Percentiles rank a stretch among this genome's conserved stretches.
Evolutionary conservation across 2,329 filamentous ascomycete genomes (phyloP).

Genomic region (Cladosporium oxysporum): DNA sequence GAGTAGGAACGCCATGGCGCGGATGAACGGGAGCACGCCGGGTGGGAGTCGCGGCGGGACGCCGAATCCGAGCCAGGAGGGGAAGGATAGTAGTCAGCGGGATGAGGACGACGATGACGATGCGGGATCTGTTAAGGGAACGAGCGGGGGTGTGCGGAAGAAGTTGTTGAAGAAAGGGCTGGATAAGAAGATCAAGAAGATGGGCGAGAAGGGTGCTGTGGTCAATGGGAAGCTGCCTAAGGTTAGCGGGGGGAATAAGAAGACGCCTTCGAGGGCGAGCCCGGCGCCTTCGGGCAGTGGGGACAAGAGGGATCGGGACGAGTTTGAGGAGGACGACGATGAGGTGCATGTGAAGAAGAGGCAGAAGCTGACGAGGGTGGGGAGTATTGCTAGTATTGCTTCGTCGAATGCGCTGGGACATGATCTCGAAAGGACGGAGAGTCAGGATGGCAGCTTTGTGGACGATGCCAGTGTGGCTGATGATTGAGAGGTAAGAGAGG

Average conservation of each 20-base stretch:
- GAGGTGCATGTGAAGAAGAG: conserved; percentile 36
- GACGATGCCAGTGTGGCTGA: conserved; percentile 31
- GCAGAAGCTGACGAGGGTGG: conserved; percentile 39
- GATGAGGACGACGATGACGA: conserved; percentile 36
- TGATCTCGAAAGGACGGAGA: conserved; percentile 37
- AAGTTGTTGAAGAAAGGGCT: conserved; percentile 43
- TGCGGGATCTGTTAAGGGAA: conserved; percentile 28
- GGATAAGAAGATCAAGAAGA: conserved; percentile 48
- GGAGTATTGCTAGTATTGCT: conserved; percentile 37
- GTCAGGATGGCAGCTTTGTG: conserved; percentile 40
- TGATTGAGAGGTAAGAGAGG: not conserved
- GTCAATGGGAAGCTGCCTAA: conserved; percentile 37
- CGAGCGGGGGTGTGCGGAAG: conserved; percentile 36
- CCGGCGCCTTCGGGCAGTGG: conserved; percentile 26
- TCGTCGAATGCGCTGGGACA: conserved; percentile 28
- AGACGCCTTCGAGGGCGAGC: conserved; percentile 22
- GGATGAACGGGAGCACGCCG: conserved; percentile 39
- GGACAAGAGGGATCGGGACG: conserved; percentile 38
- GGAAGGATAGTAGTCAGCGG: conserved; percentile 21
- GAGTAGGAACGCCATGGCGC: conserved; percentile 52
- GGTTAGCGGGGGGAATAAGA: conserved; percentile 28
- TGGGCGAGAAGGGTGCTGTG: conserved; percentile 37
- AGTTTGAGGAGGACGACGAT: conserved; percentile 22
- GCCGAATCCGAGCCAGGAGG: conserved; percentile 31
- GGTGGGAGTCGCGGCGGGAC: conserved; percentile 37